Evolutionary conservation across 768 basidiomycete species (phyloP), one percentile per base, ranked within the genome.

Genomic region (Omphalotus guepiniiformis): DNA sequence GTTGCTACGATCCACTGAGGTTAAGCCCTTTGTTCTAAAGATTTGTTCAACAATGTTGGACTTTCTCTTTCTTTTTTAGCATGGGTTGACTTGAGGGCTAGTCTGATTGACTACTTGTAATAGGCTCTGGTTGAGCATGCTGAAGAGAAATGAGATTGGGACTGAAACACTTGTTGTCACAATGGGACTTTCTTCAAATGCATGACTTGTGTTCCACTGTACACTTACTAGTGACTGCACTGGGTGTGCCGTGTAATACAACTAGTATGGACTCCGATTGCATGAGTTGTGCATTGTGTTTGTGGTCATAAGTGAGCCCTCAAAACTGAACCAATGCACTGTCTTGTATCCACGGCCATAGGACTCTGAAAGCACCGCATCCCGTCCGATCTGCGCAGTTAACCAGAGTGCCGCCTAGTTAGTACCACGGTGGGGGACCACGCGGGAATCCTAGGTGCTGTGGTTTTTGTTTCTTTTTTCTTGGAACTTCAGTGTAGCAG

Each of bases 1-100:
- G 80, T 81, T 75, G 79, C 78, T 81, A 81, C 78, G 76, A 82
- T 81, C 80, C 72, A 73, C 80, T 81, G 79, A 82, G 80, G 78
- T 78, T 81, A 79, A 81, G 78, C 78, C 75, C 71, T 76, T n/a
- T 74, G 77, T 80, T 76, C 75, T 76, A 79, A 67, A 78, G 78
- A 80, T 79, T 79, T 78, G 77, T 79, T 78, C 73, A 72, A 73
- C 74, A 58, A 51, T 56, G 65, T 72, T 69, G 69, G 61, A 70
- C 69, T 67, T 63, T 70, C 61, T 70, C 62, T 66, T 61, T 66
- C 59, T 59, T 50, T 41, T 47, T 55, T 59, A 55, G 49, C 41
- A 47, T 23, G 50, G 51, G 53, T 42, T n/a, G 37, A 62, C 63
- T 70, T 71, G 50, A 74, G 71, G 72, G 71, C 71, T 62, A 67